Conservation (phyloP, 2,329 filamentous ascomycete genomes). For the Aspergillus cejpii region DNA sequence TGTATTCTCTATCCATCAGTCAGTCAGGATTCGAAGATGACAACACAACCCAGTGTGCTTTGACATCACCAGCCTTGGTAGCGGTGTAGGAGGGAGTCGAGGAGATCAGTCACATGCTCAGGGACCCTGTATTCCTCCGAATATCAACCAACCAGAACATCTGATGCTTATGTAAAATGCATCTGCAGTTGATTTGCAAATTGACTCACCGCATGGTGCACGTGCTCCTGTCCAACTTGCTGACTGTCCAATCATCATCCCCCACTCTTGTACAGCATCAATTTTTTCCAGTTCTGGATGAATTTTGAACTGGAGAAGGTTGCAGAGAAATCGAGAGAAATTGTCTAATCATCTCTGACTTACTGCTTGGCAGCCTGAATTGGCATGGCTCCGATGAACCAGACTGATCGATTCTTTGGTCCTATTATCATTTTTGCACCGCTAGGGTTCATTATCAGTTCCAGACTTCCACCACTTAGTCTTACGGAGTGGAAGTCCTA, state of each 20-base stretch:
- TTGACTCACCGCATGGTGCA: slow-evolving; percentile 15
- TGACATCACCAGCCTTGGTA: neutral
- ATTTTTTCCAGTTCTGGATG: no score
- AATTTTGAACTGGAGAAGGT: no score
- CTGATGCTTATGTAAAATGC: neutral
- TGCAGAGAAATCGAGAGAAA: no score
- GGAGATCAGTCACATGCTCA: neutral
- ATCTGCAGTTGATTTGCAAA: slow-evolving; percentile 8
- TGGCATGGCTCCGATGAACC: neutral
- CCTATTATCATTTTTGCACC: neutral
- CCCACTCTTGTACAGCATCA: no score
- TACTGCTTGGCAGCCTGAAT: neutral
- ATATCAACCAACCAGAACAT: slow-evolving; percentile 5
- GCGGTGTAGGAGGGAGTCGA: slow-evolving; percentile 16
- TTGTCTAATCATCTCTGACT: neutral
- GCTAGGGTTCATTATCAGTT: neutral
- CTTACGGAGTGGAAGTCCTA: no score
- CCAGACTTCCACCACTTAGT: no score
- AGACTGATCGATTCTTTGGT: neutral
- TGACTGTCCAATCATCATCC: neutral
- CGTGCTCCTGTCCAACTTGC: slow-evolving; percentile 8
- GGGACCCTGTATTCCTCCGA: neutral
- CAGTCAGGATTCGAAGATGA: no score
- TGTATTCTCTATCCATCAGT: neutral
- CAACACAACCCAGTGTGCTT: no score